Evolutionary conservation across 2,329 filamentous ascomycete species (phyloP).

Genomic region (Verticillium alfalfae): DNA sequence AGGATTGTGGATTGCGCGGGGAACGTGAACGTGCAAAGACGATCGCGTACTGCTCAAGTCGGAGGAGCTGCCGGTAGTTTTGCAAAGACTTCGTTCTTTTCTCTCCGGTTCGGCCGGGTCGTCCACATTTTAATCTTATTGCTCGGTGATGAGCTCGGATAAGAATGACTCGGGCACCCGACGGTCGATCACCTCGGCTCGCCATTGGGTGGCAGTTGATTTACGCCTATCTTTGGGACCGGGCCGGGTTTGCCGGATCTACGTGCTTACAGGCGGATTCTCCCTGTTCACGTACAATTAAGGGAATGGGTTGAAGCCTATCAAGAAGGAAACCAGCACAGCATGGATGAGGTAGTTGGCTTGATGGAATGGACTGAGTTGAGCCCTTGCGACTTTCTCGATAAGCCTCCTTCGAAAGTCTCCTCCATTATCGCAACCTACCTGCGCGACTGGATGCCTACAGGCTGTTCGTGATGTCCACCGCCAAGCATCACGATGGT

Average conservation of each 20-base stretch:
- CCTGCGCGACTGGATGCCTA: not conserved
- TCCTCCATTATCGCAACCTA: no score
- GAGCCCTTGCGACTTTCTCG: not conserved
- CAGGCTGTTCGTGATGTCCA: not conserved
- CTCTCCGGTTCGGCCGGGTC: constrained; percentile 9
- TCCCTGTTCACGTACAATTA: not conserved
- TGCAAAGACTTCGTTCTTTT: not conserved
- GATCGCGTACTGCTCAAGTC: not conserved
- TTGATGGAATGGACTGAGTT: not conserved
- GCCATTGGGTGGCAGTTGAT: constrained; percentile 7
- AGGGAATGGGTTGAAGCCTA: not conserved
- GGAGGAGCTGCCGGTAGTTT: not conserved
- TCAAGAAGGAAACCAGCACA: not conserved
- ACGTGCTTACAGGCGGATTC: not conserved
- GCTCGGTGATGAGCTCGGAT: not conserved
- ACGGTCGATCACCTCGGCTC: constrained; percentile 1
- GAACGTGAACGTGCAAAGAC: not conserved
- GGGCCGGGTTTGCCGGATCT: constrained; percentile 7
- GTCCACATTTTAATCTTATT: constrained; percentile 4
- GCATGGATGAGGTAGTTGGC: not conserved
- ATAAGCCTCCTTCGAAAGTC: not conserved
- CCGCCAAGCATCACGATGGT: not conserved
- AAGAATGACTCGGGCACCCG: constrained; percentile 2
- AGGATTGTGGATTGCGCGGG: not conserved
- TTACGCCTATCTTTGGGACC: not conserved